Evolutionary conservation across 805 yeast species (phyloP).

Genomic region (Maudiozyma saulgeensis): DNA sequence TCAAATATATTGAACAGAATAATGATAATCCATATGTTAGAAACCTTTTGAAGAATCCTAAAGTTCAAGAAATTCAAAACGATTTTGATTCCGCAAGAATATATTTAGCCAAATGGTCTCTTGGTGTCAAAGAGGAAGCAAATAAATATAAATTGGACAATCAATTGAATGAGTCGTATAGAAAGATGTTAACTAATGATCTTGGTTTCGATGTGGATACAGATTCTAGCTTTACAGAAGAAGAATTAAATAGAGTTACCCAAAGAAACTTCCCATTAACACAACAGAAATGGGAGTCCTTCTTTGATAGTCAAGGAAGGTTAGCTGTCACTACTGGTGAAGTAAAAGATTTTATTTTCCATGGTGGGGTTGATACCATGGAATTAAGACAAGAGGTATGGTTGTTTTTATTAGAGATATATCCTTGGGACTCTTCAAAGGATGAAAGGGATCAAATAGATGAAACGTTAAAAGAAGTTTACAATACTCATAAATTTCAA

Average conservation of each 20-base stretch:
- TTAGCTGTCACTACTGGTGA: conserved; percentile 65
- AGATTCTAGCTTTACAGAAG: conserved; percentile 22
- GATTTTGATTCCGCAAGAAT: conserved; percentile 91
- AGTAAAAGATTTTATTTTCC: conserved; percentile 75
- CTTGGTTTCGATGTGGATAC: conserved; percentile 41
- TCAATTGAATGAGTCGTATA: conserved; percentile 51
- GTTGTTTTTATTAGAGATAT: conserved; percentile 75
- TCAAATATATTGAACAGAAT: conserved; percentile 36
- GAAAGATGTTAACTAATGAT: conserved; percentile 46
- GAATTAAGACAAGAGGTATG: conserved; percentile 64
- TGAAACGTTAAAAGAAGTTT: conserved; percentile 48
- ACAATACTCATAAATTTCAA: conserved; percentile 52
- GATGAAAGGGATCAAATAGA: conserved; percentile 56
- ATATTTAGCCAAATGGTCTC: conserved; percentile 93
- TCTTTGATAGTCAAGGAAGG: conserved; percentile 73
- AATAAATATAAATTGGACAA: conserved; percentile 40
- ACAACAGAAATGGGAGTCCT: conserved; percentile 70
- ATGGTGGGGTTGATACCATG: conserved; percentile 63
- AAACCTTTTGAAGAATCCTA: conserved; percentile 61
- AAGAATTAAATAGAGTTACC: conserved; percentile 43
- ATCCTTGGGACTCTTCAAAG: conserved; percentile 76
- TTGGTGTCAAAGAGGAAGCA: conserved; percentile 86
- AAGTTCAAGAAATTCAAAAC: conserved; percentile 65
- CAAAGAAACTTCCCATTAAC: conserved; percentile 43
- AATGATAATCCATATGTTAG: conserved; percentile 30